phyloP scores from a whole-genome alignment of 2,329 filamentous ascomycete species.

The Alternaria brassicae region DNA sequence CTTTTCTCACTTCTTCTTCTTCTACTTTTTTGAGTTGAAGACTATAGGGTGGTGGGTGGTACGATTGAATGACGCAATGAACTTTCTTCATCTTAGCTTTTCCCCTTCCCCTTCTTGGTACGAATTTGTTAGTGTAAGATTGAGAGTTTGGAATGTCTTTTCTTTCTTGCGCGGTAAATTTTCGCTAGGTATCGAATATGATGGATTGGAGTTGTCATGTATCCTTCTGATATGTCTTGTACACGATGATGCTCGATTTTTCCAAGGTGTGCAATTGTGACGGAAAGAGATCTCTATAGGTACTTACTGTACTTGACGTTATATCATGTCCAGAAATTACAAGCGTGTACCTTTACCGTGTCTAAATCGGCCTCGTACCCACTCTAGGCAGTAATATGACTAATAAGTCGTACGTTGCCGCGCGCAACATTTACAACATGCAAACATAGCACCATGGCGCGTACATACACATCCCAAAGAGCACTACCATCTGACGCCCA shows the following conservation, averaged over 20 bases:
- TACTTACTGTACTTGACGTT: too few species aligned
- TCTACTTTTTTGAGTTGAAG: neutral
- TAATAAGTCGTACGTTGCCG: neutral
- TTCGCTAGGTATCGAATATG: neutral
- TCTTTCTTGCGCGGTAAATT: neutral
- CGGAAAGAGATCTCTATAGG: too few species aligned
- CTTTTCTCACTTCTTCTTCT: neutral
- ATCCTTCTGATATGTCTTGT: neutral
- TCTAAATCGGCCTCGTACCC: neutral
- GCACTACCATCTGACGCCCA: neutral
- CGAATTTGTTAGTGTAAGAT: neutral
- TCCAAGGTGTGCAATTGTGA: too few species aligned
- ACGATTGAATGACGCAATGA: constrained; percentile 17
- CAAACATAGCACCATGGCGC: neutral
- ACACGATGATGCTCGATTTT: too few species aligned
- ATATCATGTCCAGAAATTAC: too few species aligned
- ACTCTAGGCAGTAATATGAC: neutral
- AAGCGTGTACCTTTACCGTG: neutral
- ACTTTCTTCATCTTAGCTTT: neutral
- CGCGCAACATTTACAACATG: neutral
- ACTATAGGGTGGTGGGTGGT: constrained; percentile 4
- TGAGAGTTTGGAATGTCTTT: neutral
- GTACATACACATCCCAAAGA: neutral
- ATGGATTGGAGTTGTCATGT: neutral
- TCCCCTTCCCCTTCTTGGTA: neutral